These are phyloP conservation scores for Melastoma malabathricum DNA, from an alignment of 345 rosid species.

Conservation along the genomic window DNA sequence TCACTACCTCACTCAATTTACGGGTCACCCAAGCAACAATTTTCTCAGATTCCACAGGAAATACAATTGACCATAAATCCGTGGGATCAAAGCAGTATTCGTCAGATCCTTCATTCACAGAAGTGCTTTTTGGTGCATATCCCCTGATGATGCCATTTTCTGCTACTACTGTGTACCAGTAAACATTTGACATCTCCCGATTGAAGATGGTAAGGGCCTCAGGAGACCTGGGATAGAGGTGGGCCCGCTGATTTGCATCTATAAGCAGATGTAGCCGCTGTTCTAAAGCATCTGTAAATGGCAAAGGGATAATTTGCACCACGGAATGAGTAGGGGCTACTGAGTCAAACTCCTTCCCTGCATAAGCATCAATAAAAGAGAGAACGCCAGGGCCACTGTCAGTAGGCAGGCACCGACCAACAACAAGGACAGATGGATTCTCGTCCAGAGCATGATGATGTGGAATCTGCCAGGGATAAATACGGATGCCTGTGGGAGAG, in stretches of 20 bases:
- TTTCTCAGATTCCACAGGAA: constrained; percentile 85
- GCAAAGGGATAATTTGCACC: constrained; percentile 72
- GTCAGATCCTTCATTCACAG: constrained; percentile 40
- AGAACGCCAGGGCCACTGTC: constrained; percentile 51
- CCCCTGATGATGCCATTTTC: constrained; percentile 66
- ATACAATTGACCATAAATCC: constrained; percentile 80
- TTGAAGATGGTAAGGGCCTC: constrained; percentile 59
- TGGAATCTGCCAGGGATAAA: constrained; percentile 92
- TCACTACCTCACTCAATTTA: constrained; percentile 66
- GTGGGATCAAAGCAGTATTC: constrained; percentile 69
- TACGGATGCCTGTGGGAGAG: constrained; percentile 40
- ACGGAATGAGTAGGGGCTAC: constrained; percentile 52
- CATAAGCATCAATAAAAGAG: constrained; percentile 79
- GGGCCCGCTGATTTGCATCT: constrained; percentile 45
- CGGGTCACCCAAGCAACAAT: constrained; percentile 58
- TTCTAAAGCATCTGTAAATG: constrained; percentile 77
- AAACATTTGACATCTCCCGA: constrained; percentile 56
- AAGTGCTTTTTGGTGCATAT: constrained; percentile 49
- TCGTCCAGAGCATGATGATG: constrained; percentile 96
- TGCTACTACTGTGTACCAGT: constrained; percentile 80
- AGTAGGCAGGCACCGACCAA: constrained; percentile 58
- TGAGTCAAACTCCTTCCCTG: constrained; percentile 58
- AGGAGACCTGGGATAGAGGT: constrained; percentile 72
- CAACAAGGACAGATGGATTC: constrained; percentile 82
- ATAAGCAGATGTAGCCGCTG: constrained; percentile 79